Percentiles rank a stretch among this genome's conserved stretches.
Conservation (phyloP, 768 basidiomycete genomes). For the Chiua virens region DNA sequence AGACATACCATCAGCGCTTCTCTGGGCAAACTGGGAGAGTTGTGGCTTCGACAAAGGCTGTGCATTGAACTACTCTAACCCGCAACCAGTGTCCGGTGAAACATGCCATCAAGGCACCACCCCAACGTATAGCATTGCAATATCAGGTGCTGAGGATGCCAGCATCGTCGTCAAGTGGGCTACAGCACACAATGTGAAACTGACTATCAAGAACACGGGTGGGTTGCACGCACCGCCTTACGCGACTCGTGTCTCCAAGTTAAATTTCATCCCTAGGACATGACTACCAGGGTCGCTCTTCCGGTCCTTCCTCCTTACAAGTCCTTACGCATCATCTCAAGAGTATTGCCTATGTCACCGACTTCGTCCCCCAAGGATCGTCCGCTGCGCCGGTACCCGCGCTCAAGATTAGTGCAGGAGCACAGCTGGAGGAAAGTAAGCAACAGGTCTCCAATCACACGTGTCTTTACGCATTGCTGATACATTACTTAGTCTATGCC, state of each 20-base stretch:
- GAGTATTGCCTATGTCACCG: slow-evolving; percentile 10
- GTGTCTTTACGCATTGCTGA: too few relatives aligned
- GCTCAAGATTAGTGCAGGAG: slow-evolving; percentile 18
- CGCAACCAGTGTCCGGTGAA: slow-evolving; percentile 10
- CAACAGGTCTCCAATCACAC: too few relatives aligned
- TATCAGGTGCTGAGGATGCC: slow-evolving; percentile 19
- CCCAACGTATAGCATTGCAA: slow-evolving; percentile 19
- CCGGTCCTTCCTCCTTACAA: slow-evolving; percentile 24
- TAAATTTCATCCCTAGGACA: slow-evolving; percentile 13
- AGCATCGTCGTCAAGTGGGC: slow-evolving; percentile 23
- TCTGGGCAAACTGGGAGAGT: slow-evolving; percentile 26
- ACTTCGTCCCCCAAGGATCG: slow-evolving; percentile 23
- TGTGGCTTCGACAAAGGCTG: slow-evolving; percentile 19
- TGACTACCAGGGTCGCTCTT: slow-evolving; percentile 22
- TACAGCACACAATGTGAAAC: slow-evolving; percentile 16
- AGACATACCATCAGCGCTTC: slow-evolving; percentile 14
- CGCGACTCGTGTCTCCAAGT: too few relatives aligned
- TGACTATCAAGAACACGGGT: slow-evolving; percentile 27
- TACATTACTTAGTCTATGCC: slow-evolving; percentile 12
- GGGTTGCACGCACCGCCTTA: not conserved
- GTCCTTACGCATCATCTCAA: slow-evolving; percentile 20
- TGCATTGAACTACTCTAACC: slow-evolving; percentile 16
- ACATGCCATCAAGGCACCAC: slow-evolving; percentile 21
- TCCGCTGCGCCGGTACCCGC: slow-evolving; percentile 12
- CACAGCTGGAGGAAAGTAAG: slow-evolving; percentile 16